These are phyloP conservation scores for Thamnidium elegans DNA, from an alignment of 192 early-diverging fungal species.

Conservation along the genomic window DNA sequence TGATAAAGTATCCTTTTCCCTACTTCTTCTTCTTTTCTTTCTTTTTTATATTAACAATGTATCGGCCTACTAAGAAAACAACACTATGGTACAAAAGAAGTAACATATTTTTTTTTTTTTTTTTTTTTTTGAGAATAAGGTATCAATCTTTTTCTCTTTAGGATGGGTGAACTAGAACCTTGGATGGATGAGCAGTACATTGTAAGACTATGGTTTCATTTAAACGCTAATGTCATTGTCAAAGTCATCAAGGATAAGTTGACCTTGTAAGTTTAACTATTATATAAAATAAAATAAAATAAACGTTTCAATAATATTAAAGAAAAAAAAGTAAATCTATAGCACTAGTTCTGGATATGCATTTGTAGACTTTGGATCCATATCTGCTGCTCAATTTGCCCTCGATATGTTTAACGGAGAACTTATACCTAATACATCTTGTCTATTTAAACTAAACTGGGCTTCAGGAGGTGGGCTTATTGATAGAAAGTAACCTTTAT, in stretches of 20 bases:
- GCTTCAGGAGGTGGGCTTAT: constrained; percentile 74
- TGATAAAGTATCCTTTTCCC: no score
- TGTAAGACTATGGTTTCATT: constrained; percentile 74
- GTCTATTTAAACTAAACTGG: constrained; percentile 92
- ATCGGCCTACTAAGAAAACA: neutral
- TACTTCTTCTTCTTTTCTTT: no score
- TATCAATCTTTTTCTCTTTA: constrained; percentile 1
- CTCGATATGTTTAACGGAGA: constrained; percentile 75
- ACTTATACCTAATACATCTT: constrained; percentile 76
- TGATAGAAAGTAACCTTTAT: constrained; percentile 49
- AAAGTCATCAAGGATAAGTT: constrained; percentile 94
- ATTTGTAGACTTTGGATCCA: constrained; percentile 81
- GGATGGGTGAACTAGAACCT: constrained; percentile 95
- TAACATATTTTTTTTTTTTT: no score
- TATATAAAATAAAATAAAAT: no score
- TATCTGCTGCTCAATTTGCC: constrained; percentile 67
- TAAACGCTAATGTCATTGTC: constrained; percentile 84
- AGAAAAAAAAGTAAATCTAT: neutral
- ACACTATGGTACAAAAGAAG: constrained; percentile 16
- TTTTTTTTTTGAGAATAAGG: neutral
- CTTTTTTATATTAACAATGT: no score
- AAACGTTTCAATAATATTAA: no score
- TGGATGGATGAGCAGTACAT: constrained; percentile 99
- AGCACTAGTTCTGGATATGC: constrained; percentile 76
- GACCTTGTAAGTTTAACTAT: constrained; percentile 58